Base-by-base conservation (phyloP, 495 filamentous ascomycete genomes). In the Corynascus novoguineensis region DNA sequence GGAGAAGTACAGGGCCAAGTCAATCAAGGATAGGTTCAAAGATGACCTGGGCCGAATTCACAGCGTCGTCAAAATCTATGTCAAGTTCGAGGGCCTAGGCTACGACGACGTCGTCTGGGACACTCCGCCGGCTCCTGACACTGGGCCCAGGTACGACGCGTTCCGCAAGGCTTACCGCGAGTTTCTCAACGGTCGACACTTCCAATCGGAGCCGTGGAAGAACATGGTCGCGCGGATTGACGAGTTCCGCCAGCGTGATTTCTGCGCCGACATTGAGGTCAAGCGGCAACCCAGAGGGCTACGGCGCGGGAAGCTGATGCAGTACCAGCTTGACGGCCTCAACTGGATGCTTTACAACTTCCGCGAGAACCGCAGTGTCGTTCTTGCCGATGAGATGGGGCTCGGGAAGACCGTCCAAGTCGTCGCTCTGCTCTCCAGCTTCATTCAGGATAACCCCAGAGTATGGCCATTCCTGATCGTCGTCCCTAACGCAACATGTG, bases 261-360 rank as follows among this genome's bases (percentile, higher is more conserved):
- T 97, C 61, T 74, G 76, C 47, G 67, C 67, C 24, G 76, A 83
- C 0, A 72, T 93, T 17, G 80, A 87, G 58, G 78, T 89, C 60
- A 78, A 85, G 42, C 69, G 75, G 24, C 95, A 99, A 66, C 92
- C 95, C 0, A 69, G 75, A 24, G 81, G 84, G 32, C 73, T 99
- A 11, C 80, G 73, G 21, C 85, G 88, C 21, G 92, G 92, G 10
- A 78, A 89, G 57, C 76, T 97, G 35, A 97, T 99, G 92, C 76
- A 81, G 11, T 99, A 99, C 66, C 95, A 99, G 66, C 73, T 92
- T 38, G 89, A 97, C 19, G 95, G 95, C 15, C 69, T 97, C 55
- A 97, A 97, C 66, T 99, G 93, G 91, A 81, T 97, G n/a, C 86
- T 95, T 56, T 96, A 90, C 68, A 92, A 89, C 66, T 96, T 89